Percentiles rank a stretch among this genome's conserved stretches.
These are phyloP conservation scores for Plenodomus biglobosus DNA, from an alignment of 2,329 filamentous ascomycete genomes.

Conservation along the genomic window DNA sequence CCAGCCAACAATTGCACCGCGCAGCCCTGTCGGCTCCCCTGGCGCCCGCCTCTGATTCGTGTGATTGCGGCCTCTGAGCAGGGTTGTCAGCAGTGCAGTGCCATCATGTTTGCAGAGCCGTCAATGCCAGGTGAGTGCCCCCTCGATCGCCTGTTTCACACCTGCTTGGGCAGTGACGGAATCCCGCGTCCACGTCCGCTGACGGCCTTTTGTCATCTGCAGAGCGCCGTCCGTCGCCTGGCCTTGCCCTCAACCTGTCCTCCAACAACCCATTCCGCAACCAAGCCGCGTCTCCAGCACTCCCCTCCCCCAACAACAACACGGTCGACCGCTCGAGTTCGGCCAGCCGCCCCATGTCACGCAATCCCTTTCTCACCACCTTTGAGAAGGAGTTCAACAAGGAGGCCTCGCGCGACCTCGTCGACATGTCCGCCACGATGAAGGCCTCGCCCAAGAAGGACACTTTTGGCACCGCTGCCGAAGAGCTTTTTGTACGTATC, in stretches of 20 bases:
- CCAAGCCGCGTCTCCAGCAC: conserved; percentile 62
- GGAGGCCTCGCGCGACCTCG: conserved; percentile 35
- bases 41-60: conserved; percentile 34
- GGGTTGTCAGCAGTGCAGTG: conserved; percentile 34
- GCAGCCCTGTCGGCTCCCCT: conserved; percentile 22
- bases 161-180: conserved; percentile 33
- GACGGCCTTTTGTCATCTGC: conserved; percentile 35
- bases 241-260: conserved; percentile 64
- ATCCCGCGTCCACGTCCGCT: conserved; percentile 22
- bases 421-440: conserved; percentile 44
- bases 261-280: conserved; percentile 82
- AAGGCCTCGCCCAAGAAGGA: conserved; percentile 50
- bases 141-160: conserved; percentile 42
- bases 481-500: conserved; percentile 75
- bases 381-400: conserved; percentile 48
- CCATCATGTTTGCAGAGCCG: conserved; percentile 47
- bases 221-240: conserved; percentile 54
- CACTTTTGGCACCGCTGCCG: conserved; percentile 56
- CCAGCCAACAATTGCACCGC: conserved; percentile 19
- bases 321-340: conserved; percentile 48
- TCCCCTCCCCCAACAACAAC: conserved; percentile 36
- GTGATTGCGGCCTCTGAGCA: conserved; percentile 24
- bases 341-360: conserved; percentile 68
- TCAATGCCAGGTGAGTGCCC: conserved; percentile 46
- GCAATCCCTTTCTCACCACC: conserved; percentile 74